Percentiles rank a stretch among this genome's conserved stretches.
These are phyloP conservation scores for Chrysanthemum lavandulifolium DNA, from an alignment of 129 eudicot genomes.

Conservation along the genomic window DNA sequence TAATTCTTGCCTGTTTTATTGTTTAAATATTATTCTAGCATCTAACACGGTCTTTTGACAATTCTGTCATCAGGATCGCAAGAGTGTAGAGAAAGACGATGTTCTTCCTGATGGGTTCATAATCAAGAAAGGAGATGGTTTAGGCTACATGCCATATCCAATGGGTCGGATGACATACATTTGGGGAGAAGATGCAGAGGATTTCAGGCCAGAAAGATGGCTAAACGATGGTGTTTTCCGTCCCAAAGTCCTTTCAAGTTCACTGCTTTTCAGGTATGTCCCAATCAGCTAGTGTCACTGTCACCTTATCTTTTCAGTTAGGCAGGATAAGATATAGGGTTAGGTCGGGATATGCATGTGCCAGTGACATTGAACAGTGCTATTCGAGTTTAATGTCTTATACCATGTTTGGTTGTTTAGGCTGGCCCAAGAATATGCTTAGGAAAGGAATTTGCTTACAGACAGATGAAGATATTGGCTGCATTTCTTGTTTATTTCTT, in stretches of 20 bases:
- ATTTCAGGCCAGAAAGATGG: constrained; percentile 63
- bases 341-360: too few species aligned
- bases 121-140: constrained; percentile 45
- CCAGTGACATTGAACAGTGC: too few species aligned
- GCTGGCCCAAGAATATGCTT: constrained; percentile 60
- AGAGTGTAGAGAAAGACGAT: constrained; percentile 40
- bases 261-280: constrained; percentile 50
- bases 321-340: too few species aligned
- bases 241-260: constrained; percentile 46
- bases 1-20: not conserved
- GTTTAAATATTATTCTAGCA: not conserved
- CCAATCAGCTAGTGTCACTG: too few species aligned
- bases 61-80: constrained; percentile 27
- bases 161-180: constrained; percentile 61
- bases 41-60: not conserved
- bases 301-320: too few species aligned
- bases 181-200: constrained; percentile 66
- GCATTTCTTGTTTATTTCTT: constrained; percentile 44
- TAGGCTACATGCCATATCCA: constrained; percentile 41
- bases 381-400: not conserved
- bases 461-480: constrained; percentile 63
- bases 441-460: constrained; percentile 75
- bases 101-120: constrained; percentile 47
- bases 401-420: constrained; percentile 28
- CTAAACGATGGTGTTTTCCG: constrained; percentile 42